These are phyloP conservation scores for Gryganskiella cystojenkinii DNA, from an alignment of 192 early-diverging fungal genomes.

Conservation along the genomic window DNA sequence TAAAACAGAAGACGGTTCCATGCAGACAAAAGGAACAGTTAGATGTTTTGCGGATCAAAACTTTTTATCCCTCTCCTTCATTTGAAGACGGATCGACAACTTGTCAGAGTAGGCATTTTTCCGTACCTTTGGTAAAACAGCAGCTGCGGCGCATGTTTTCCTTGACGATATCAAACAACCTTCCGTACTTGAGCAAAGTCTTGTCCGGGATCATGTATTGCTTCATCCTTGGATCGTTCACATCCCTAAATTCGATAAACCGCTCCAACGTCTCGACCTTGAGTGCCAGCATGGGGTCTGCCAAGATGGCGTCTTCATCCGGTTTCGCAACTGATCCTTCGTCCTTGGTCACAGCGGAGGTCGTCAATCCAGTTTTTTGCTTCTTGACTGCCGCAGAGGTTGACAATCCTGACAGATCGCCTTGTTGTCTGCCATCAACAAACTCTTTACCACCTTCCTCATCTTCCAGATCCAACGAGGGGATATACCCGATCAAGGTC, in stretches of 20 bases:
- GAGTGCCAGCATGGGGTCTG: conserved; percentile 31
- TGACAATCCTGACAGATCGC: conserved; percentile 44
- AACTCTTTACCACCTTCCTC: conserved; percentile 33
- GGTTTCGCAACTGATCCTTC: conserved; percentile 17
- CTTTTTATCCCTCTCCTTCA: too few relatives aligned
- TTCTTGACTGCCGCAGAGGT: conserved; percentile 31
- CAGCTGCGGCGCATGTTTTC: conserved; percentile 69
- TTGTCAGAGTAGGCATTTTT: not conserved
- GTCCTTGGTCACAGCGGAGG: conserved; percentile 27
- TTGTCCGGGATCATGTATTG: conserved; percentile 63
- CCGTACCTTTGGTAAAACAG: conserved; percentile 82
- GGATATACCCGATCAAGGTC: conserved; percentile 56
- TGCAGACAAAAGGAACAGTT: too few relatives aligned
- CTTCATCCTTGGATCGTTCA: conserved; percentile 37
- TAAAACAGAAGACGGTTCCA: too few relatives aligned
- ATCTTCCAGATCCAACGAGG: conserved; percentile 15
- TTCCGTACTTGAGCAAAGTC: conserved; percentile 60
- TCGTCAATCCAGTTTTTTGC: conserved; percentile 23
- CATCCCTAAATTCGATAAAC: conserved; percentile 45
- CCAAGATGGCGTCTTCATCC: conserved; percentile 30
- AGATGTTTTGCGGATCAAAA: too few relatives aligned
- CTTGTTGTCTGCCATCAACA: conserved; percentile 50
- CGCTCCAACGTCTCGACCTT: conserved; percentile 27
- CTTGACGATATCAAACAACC: conserved; percentile 76
- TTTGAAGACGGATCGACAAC: conserved; percentile 15